A percentile compares a stretch with the other conserved stretches of the same genome.
These are phyloP conservation scores for Penicillium occitanis DNA, from an alignment of 2,329 filamentous ascomycete genomes.

Conservation along the genomic window DNA sequence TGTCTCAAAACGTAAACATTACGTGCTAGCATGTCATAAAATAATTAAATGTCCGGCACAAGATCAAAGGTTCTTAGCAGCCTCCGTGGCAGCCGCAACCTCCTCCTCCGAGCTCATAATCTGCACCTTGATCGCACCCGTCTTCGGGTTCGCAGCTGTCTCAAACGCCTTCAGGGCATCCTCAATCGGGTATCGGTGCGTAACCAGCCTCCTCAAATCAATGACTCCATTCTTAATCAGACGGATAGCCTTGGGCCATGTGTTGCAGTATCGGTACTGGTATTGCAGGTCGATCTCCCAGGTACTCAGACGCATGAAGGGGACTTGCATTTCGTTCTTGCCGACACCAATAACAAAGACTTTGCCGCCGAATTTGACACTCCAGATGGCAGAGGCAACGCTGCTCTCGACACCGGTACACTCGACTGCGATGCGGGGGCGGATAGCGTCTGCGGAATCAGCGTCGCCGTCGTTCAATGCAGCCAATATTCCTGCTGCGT, in stretches of 20 bases:
- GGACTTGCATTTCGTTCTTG: slow-evolving; percentile 91
- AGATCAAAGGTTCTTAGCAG: slow-evolving; percentile 7
- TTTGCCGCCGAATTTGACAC: slow-evolving; percentile 90
- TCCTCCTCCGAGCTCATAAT: slow-evolving; percentile 59
- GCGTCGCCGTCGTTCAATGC: slow-evolving; percentile 58
- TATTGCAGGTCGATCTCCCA: slow-evolving; percentile 93
- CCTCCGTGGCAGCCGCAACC: slow-evolving; percentile 25
- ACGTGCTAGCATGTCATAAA: background rate
- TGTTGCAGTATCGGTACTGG: slow-evolving; percentile 95
- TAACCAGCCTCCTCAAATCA: slow-evolving; percentile 77
- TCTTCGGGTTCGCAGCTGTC: slow-evolving; percentile 82
- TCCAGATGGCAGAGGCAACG: slow-evolving; percentile 82
- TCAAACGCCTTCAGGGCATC: slow-evolving; percentile 87
- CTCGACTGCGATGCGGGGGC: slow-evolving; percentile 80
- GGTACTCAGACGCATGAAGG: slow-evolving; percentile 90
- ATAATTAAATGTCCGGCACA: background rate
- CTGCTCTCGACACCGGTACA: slow-evolving; percentile 94
- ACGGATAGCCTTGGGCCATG: slow-evolving; percentile 90
- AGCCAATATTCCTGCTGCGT: slow-evolving; percentile 66
- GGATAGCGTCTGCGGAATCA: slow-evolving; percentile 56
- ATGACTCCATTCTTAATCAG: slow-evolving; percentile 82
- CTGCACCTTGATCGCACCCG: slow-evolving; percentile 95
- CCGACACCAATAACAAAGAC: slow-evolving; percentile 96
- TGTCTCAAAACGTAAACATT: background rate
- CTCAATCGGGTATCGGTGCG: slow-evolving; percentile 81